Conservation (phyloP, 2,329 filamentous ascomycete species). For the Dactylellina parvicollis region DNA sequence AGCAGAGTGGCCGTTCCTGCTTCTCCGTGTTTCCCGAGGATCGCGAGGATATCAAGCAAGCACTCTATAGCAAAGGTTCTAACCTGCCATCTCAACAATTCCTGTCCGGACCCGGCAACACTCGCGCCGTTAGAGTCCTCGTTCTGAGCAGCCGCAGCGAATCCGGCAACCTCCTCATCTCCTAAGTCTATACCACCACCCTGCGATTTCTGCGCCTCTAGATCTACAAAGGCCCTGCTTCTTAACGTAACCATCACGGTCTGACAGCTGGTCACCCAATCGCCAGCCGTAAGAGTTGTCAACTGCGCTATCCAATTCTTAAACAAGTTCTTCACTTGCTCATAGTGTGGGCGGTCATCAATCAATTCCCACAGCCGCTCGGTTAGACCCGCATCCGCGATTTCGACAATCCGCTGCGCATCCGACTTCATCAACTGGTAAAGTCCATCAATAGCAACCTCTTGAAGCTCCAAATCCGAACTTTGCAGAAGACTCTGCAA, state of each 20-base stretch:
- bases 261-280: slow-evolving; percentile 92
- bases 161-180: slow-evolving; percentile 96
- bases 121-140: slow-evolving; percentile 72
- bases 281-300: slow-evolving; percentile 77
- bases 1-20: slow-evolving; percentile 85
- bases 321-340: slow-evolving; percentile 85
- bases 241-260: slow-evolving; percentile 81
- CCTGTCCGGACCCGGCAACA: slow-evolving; percentile 74
- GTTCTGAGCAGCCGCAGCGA: slow-evolving; percentile 69
- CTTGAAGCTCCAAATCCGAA: slow-evolving; percentile 73
- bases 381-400: slow-evolving; percentile 81
- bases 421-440: slow-evolving; percentile 96
- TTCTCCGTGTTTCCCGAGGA: slow-evolving; percentile 80
- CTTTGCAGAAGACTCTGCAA: slow-evolving; percentile 82
- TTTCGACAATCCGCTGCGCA: slow-evolving; percentile 80
- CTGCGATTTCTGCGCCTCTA: slow-evolving; percentile 61
- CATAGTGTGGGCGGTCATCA: slow-evolving; percentile 78
- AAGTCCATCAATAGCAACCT: slow-evolving; percentile 84
- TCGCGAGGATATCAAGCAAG: slow-evolving; percentile 80
- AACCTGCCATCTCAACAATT: slow-evolving; percentile 94
- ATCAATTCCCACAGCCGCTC: slow-evolving; percentile 91
- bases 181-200: slow-evolving; percentile 77
- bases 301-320: slow-evolving; percentile 94
- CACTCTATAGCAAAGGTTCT: slow-evolving; percentile 92
- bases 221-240: slow-evolving; percentile 70